Evolutionary conservation across 768 basidiomycete genomes (phyloP), one percentile per base, ranked within the genome.

Genomic region (Phylloporus scabripes): DNA sequence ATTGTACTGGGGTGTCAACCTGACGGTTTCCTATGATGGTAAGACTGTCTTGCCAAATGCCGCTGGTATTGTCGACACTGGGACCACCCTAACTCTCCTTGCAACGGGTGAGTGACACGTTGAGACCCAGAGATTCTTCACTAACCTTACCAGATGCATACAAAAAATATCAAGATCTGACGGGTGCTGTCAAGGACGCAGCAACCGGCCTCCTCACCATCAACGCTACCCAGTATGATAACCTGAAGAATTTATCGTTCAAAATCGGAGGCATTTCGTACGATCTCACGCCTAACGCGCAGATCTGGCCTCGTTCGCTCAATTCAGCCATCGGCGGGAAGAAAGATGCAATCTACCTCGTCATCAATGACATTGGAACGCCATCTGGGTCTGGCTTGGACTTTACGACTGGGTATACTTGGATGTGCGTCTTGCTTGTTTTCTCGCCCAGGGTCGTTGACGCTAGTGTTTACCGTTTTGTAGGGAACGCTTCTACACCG

Each of bases 51-150:
- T 63, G 24, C 21, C 48, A 11, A 33, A 15, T 3, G 49, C 46
- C 18, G 54, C 66, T 38, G 66, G 66, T 24, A 61, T 67, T 28
- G 57, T 67, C 12, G 66, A 66, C 53, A 64, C 64, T 6, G 64
- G 64, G 21, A 60, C 57, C 33, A 62, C 58, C 12, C 50, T 63
- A n/a, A 45, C 56, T 24, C 45, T 57, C 9, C 28, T 61, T 3
- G 56, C 56, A 10, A 45, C 57, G 5, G 44, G 60, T 59, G 29
- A 44, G 51, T 37, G 10, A 20, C 3, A 2, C n/a, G 5, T 11
- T 7, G 18, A 29, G 41, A 20, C 21, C 3, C 18, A 20, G 5
- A 4, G 17, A 11, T 24, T 9, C 5, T 7, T 7, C 14, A 3
- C 41, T 18, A 14, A 15, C n/a, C 38, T 21, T 38, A 12, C 21